Conservation (phyloP, 2,329 filamentous ascomycete species). For the Trichoderma atrobrunneum region DNA sequence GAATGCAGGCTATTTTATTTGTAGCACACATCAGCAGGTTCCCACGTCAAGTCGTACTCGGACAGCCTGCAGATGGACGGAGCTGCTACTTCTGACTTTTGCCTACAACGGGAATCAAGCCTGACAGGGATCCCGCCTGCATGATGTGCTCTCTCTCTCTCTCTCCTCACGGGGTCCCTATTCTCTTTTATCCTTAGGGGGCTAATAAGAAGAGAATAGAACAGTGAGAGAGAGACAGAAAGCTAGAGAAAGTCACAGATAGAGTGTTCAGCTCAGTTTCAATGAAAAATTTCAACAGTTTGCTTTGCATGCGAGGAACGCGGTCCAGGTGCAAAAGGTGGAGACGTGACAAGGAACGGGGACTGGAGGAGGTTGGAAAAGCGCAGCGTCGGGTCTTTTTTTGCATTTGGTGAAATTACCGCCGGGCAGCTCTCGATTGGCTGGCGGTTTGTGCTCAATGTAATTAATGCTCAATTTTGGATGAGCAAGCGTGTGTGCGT, state of each 20-base stretch:
- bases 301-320: slow-evolving; percentile 11
- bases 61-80: slow-evolving; percentile 1
- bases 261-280: neutral
- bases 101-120: slow-evolving; percentile 5
- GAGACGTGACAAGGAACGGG: slow-evolving; percentile 19
- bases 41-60: neutral
- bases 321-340: slow-evolving; percentile 16
- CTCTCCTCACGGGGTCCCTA: neutral
- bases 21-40: neutral
- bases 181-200: neutral
- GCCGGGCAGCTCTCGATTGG: neutral
- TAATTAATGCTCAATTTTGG: neutral
- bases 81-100: neutral
- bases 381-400: neutral
- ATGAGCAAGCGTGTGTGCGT: neutral
- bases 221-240: neutral
- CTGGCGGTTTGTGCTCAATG: neutral
- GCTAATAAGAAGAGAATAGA: neutral
- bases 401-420: neutral
- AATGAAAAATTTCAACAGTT: slow-evolving; percentile 3
- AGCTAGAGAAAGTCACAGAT: neutral
- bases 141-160: neutral
- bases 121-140: slow-evolving; percentile 6
- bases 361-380: slow-evolving; percentile 13
- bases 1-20: neutral